Evolutionary conservation across 192 early-diverging fungal genomes (phyloP).

Genomic region (Pilobolus umbonatus): DNA sequence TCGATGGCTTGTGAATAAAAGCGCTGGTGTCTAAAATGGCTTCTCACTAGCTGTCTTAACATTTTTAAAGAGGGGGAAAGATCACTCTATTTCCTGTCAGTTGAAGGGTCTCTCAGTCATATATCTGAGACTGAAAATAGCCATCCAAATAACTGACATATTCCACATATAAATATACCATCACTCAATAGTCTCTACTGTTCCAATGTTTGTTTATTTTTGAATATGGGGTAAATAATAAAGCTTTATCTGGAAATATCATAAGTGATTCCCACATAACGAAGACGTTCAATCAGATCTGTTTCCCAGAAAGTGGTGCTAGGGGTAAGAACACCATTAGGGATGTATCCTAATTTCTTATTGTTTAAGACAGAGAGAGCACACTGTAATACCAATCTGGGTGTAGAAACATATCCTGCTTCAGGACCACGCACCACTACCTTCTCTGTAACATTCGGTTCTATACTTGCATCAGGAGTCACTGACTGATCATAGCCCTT

Average conservation of each 20-base stretch:
- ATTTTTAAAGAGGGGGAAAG: no score
- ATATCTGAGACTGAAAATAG: no score
- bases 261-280: conserved; percentile 46
- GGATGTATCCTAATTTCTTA: conserved; percentile 31
- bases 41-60: no score
- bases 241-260: conserved; percentile 23
- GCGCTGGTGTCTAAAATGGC: no score
- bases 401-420: conserved; percentile 61
- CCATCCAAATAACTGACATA: no score
- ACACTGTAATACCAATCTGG: conserved; percentile 49
- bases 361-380: conserved; percentile 48
- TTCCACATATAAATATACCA: no score
- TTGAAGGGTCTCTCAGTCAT: no score
- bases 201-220: background rate
- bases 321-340: conserved; percentile 47
- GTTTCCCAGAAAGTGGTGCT: conserved; percentile 51
- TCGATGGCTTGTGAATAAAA: background rate
- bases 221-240: conserved; percentile 1
- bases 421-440: conserved; percentile 60
- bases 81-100: no score
- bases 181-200: no score
- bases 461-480: background rate
- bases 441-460: conserved; percentile 44
- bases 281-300: conserved; percentile 39
- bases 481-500: conserved; percentile 42